phyloP scores from a whole-genome alignment of 2,329 filamentous ascomycete genomes.

The Grosmannia huntii region DNA sequence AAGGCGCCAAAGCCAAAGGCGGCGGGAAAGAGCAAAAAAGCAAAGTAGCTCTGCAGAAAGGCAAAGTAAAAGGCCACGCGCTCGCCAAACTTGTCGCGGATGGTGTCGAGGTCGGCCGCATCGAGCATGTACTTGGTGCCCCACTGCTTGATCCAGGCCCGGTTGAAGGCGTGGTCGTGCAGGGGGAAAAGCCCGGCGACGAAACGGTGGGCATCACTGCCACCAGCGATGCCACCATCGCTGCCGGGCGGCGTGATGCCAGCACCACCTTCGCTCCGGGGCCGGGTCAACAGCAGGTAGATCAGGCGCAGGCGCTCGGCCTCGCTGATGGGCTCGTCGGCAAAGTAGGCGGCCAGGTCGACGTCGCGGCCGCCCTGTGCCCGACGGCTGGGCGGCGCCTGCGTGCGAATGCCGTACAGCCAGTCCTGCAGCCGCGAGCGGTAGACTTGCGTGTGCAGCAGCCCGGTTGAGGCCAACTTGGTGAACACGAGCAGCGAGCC shows the following conservation, averaged over 20 bases:
- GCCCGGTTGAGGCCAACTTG: conserved; percentile 60
- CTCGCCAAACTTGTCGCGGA: conserved; percentile 51
- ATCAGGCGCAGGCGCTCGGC: conserved; percentile 81
- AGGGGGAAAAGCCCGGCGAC: conserved; percentile 65
- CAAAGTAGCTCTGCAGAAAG: conserved; percentile 66
- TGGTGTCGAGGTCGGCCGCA: conserved; percentile 54
- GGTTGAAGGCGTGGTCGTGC: conserved; percentile 66
- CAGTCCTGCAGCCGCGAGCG: conserved; percentile 83
- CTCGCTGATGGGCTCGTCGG: conserved; percentile 67
- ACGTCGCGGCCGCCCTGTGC: conserved; percentile 26
- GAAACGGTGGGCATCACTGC: conserved; percentile 18
- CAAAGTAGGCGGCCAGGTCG: conserved; percentile 52
- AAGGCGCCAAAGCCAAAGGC: conserved; percentile 55
- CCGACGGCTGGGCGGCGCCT: conserved; percentile 40
- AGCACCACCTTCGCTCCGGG: conserved; percentile 62
- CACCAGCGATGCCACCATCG: background rate
- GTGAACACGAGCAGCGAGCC: conserved; percentile 72
- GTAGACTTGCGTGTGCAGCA: conserved; percentile 71
- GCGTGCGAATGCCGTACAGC: conserved; percentile 74
- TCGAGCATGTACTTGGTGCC: conserved; percentile 58
- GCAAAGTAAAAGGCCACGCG: conserved; percentile 72
- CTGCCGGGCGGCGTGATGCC: conserved; percentile 46
- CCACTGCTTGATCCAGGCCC: conserved; percentile 61
- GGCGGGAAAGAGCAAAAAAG: conserved; percentile 58
- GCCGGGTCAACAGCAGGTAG: conserved; percentile 70